A percentile compares a stretch with the other conserved stretches of the same genome.
Conservation (phyloP, 2,329 filamentous ascomycete species). For the Exophiala dermatitidis region DNA sequence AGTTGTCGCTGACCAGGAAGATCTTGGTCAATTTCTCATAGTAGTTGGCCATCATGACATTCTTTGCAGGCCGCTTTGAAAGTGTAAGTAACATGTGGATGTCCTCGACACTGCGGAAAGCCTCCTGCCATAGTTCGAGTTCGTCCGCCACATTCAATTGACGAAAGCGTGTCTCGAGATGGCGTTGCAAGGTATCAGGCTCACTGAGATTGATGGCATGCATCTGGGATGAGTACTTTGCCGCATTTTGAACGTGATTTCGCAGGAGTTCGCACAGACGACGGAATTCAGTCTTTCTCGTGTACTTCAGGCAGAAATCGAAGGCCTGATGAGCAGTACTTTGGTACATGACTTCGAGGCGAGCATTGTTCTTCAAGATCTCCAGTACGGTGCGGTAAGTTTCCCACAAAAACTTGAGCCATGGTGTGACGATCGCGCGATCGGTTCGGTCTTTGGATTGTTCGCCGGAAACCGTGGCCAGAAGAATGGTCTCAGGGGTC, state of each 20-base stretch:
- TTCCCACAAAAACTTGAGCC: conserved; percentile 99
- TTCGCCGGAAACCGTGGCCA: conserved; percentile 95
- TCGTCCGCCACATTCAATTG: conserved; percentile 97
- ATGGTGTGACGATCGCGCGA: conserved; percentile 94
- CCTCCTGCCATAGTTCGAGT: conserved; percentile 97
- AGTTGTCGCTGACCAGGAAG: conserved; percentile 98
- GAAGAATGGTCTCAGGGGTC: conserved; percentile 94
- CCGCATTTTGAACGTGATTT: conserved; percentile 97
- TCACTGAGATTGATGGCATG: conserved; percentile 98
- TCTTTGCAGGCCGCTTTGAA: conserved; percentile 97
- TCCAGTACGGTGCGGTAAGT: conserved; percentile 97
- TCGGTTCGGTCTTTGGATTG: conserved; percentile 96
- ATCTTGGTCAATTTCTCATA: conserved; percentile 98
- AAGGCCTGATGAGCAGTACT: conserved; percentile 96
- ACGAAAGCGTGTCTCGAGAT: conserved; percentile 96
- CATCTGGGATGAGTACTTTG: conserved; percentile 98
- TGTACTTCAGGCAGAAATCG: conserved; percentile 97
- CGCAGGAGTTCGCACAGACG: conserved; percentile 95
- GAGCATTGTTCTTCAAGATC: conserved; percentile 97
- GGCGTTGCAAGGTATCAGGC: conserved; percentile 91
- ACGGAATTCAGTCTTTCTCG: conserved; percentile 98
- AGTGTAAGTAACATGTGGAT: conserved; percentile 95
- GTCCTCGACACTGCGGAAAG: conserved; percentile 97
- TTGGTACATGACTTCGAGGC: conserved; percentile 96
- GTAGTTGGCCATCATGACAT: conserved; percentile 99